Conservation (phyloP, 2,329 filamentous ascomycete species). For the Apiospora marii region DNA sequence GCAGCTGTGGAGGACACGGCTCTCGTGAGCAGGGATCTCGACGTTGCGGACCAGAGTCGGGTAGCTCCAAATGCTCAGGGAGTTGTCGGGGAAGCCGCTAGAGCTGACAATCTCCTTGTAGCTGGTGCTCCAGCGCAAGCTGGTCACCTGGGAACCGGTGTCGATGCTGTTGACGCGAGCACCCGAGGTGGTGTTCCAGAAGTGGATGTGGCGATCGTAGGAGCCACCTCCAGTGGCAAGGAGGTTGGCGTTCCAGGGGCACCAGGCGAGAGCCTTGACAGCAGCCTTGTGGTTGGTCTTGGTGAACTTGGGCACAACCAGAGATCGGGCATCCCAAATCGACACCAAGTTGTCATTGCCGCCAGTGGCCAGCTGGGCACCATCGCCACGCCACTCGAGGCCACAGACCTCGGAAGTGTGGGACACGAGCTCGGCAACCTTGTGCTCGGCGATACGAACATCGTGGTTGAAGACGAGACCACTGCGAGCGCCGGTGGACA, state of each 20-base stretch:
- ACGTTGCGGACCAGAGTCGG: constrained; percentile 96
- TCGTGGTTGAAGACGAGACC: constrained; percentile 99
- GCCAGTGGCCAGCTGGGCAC: constrained; percentile 94
- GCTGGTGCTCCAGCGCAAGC: constrained; percentile 92
- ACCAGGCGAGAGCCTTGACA: constrained; percentile 98
- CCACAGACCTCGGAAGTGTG: constrained; percentile 98
- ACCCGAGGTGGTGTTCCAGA: constrained; percentile 99
- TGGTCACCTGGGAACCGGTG: constrained; percentile 96
- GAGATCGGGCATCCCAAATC: constrained; percentile 96
- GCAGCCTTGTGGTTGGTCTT: constrained; percentile 99
- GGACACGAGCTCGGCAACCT: constrained; percentile 94
- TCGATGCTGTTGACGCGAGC: constrained; percentile 99
- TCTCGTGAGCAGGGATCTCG: constrained; percentile 97
- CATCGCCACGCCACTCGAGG: constrained; percentile 96
- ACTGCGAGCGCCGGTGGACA: constrained; percentile 93
- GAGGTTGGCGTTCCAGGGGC: constrained; percentile 97
- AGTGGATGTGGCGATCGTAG: constrained; percentile 98
- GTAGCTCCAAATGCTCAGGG: constrained; percentile 98
- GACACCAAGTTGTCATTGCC: constrained; percentile 99
- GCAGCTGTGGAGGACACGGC: constrained; percentile 93
- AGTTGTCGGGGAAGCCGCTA: constrained; percentile 99
- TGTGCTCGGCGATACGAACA: constrained; percentile 96
- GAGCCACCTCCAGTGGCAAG: constrained; percentile 95
- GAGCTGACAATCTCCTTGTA: constrained; percentile 99
- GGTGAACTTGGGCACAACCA: constrained; percentile 95